Percentiles rank a stretch among this genome's conserved stretches.
phyloP scores from a whole-genome alignment of 495 filamentous ascomycete genomes.

The Corynascus novoguineensis region DNA sequence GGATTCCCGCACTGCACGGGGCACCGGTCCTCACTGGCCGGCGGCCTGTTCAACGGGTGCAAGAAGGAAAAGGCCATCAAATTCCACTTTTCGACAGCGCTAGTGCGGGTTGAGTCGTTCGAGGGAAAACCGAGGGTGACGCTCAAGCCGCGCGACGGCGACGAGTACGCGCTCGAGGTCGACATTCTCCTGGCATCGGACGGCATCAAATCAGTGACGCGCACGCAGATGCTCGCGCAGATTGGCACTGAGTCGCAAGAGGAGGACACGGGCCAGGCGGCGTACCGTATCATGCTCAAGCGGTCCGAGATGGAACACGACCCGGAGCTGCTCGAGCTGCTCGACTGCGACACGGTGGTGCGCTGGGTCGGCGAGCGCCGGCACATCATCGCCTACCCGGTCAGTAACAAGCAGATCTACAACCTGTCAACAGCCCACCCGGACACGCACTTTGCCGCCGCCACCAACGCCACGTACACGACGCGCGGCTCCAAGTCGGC shows the following conservation, averaged over 20 bases:
- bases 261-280: conserved; percentile 69
- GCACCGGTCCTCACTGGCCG: conserved; percentile 69
- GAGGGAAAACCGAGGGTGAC: conserved; percentile 51
- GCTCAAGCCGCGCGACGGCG: conserved; percentile 51
- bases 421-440: conserved; percentile 74
- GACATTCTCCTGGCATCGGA: conserved; percentile 69
- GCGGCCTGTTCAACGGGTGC: conserved; percentile 62
- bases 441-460: conserved; percentile 64
- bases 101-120: conserved; percentile 51
- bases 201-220: conserved; percentile 64
- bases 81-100: conserved; percentile 60
- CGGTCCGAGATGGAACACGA: conserved; percentile 61
- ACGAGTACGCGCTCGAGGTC: conserved; percentile 51
- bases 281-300: conserved; percentile 79
- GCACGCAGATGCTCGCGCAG: conserved; percentile 54
- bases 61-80: conserved; percentile 56
- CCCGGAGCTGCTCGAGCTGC: conserved; percentile 60
- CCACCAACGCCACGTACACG: conserved; percentile 70
- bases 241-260: conserved; percentile 53
- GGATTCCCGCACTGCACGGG: conserved; percentile 72
- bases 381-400: conserved; percentile 80
- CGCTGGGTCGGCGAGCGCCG: conserved; percentile 73
- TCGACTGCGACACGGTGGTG: conserved; percentile 61
- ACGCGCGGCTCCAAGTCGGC: conserved; percentile 62
- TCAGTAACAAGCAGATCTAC: conserved; percentile 69